Percentiles rank a stretch among this genome's conserved stretches.
Conservation (phyloP, 805 yeast genomes). For the Ogataea degrootiae region DNA sequence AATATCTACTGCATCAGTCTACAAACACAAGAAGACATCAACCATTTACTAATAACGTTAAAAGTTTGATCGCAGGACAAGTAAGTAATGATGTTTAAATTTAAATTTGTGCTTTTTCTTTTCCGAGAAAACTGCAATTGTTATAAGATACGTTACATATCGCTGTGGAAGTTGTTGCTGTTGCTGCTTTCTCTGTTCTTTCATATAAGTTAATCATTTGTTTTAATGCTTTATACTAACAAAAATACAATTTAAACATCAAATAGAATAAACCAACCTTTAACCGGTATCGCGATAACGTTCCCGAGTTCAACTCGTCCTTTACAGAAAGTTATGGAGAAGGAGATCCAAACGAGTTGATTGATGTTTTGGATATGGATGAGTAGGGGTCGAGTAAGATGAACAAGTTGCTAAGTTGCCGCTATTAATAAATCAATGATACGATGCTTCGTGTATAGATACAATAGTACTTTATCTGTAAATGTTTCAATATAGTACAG, state of each 20-base stretch:
- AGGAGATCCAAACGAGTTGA: conserved; percentile 36
- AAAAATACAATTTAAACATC: not conserved
- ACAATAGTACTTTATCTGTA: not conserved
- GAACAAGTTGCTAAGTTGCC: too few species aligned
- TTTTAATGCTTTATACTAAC: conserved; percentile 3
- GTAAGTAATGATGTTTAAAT: not conserved
- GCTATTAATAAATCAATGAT: too few species aligned
- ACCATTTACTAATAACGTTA: conserved; percentile 1
- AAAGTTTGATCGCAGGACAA: conserved; percentile 6
- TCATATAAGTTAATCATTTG: too few species aligned
- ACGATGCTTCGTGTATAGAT: not conserved
- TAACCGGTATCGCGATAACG: conserved; percentile 14
- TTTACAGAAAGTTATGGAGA: conserved; percentile 29
- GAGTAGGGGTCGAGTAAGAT: too few species aligned
- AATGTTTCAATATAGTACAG: not conserved
- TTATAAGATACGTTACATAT: too few species aligned
- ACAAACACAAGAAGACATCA: conserved; percentile 4
- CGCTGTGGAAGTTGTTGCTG: too few species aligned
- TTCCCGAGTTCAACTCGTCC: conserved; percentile 19
- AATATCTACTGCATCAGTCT: conserved; percentile 3
- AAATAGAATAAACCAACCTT: conserved; percentile 1
- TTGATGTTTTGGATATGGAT: conserved; percentile 35
- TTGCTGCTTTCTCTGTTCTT: too few species aligned
- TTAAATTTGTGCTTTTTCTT: not conserved
- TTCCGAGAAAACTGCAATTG: not conserved